A percentile compares a stretch with the other conserved stretches of the same genome.
These are phyloP conservation scores for Yarrowia yakushimensis DNA, from an alignment of 805 yeast species.

Conservation along the genomic window DNA sequence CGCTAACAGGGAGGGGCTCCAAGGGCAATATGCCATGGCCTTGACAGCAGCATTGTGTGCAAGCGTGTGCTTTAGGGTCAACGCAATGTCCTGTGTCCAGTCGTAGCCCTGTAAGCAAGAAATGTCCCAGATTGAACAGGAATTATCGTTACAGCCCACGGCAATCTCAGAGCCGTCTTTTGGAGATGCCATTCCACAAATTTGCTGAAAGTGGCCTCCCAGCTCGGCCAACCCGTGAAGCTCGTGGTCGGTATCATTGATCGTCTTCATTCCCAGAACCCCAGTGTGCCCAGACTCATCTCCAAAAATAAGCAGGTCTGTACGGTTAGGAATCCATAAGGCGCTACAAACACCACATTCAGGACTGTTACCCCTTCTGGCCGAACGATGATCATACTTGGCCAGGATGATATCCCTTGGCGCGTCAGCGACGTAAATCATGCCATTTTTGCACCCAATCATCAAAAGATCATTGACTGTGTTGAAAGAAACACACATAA, in stretches of 20 bases:
- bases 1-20: constrained; percentile 75
- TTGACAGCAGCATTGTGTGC: constrained; percentile 84
- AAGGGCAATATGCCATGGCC: constrained; percentile 87
- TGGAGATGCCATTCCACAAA: constrained; percentile 51
- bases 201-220: constrained; percentile 33
- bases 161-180: constrained; percentile 56
- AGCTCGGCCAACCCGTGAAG: not conserved
- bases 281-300: constrained; percentile 43
- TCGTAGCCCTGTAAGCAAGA: constrained; percentile 30
- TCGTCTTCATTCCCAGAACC: not conserved
- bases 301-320: constrained; percentile 53
- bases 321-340: constrained; percentile 51
- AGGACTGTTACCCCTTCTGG: constrained; percentile 36
- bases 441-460: constrained; percentile 23
- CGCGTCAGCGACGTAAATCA: constrained; percentile 33
- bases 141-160: constrained; percentile 81
- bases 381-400: constrained; percentile 30
- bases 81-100: constrained; percentile 28
- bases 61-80: constrained; percentile 44
- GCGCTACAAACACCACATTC: constrained; percentile 47
- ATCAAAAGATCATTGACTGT: not conserved
- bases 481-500: constrained; percentile 28
- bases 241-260: not conserved
- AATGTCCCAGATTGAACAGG: constrained; percentile 75
- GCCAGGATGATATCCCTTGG: constrained; percentile 35